Evolutionary conservation across 768 basidiomycete genomes (phyloP).

Genomic region (Crucibulum laeve): DNA sequence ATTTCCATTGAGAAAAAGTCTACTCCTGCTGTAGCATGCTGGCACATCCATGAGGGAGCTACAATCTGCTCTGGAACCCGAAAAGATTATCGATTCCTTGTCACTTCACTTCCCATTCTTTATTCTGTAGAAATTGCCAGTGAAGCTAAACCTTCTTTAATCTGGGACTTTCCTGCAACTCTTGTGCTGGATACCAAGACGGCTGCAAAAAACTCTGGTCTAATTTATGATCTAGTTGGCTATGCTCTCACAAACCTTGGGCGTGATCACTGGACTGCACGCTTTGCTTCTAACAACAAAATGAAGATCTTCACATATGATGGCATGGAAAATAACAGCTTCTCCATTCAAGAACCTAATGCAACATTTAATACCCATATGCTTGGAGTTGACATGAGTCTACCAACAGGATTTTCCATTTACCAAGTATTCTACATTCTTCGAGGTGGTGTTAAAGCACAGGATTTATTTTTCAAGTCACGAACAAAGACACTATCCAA

Average conservation of each 20-base stretch:
- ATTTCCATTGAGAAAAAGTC: conserved; percentile 1
- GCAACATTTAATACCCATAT: conserved; percentile 7
- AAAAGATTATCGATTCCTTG: conserved; percentile 7
- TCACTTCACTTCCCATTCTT: conserved; percentile 16
- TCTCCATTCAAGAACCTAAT: conserved; percentile 4
- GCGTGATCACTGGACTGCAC: conserved; percentile 17
- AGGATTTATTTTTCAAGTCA: conserved; percentile 9
- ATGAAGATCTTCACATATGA: conserved; percentile 17
- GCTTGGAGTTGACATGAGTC: conserved; percentile 6
- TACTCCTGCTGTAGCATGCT: conserved; percentile 4
- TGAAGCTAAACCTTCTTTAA: conserved; percentile 1
- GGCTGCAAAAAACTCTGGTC: conserved; percentile 3
- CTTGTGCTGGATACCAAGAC: conserved; percentile 5
- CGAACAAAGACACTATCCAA: background rate
- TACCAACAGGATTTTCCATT: conserved; percentile 9
- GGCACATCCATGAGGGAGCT: conserved; percentile 12
- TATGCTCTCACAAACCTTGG: conserved; percentile 12
- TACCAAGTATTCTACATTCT: conserved; percentile 15
- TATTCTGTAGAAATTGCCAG: conserved; percentile 11
- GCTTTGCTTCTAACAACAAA: conserved; percentile 10
- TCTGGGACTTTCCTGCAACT: conserved; percentile 17
- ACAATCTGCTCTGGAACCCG: conserved; percentile 12
- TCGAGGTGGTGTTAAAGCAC: conserved; percentile 11
- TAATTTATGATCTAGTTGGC: conserved; percentile 19
- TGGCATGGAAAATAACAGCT: conserved; percentile 11